These are phyloP conservation scores for Phytophthora rubi DNA, from an alignment of 352 stramenopile genomes.

Conservation along the genomic window DNA sequence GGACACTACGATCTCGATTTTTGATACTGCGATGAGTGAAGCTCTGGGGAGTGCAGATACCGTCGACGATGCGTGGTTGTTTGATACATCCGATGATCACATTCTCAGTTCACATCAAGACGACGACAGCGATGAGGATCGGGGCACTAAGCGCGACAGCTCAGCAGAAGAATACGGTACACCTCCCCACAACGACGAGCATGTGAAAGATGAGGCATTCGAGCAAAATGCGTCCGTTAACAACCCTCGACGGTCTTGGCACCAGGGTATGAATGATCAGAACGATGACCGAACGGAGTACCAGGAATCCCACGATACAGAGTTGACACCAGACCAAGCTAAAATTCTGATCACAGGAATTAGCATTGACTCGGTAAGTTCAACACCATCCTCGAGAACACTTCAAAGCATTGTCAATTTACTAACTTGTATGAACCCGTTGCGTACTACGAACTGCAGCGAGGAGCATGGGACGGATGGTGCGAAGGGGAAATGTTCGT, in stretches of 20 bases:
- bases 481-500: conserved; percentile 33
- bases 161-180: conserved; percentile 11
- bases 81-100: conserved; percentile 26
- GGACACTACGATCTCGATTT: conserved; percentile 38
- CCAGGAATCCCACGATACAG: neutral
- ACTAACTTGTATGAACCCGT: neutral
- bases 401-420: neutral
- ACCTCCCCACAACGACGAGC: neutral
- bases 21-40: conserved; percentile 32
- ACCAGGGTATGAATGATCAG: neutral
- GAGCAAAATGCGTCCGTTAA: conserved; percentile 12
- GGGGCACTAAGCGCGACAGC: conserved; percentile 14
- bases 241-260: conserved; percentile 29
- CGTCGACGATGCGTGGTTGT: conserved; percentile 34
- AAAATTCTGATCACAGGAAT: conserved; percentile 19
- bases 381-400: neutral
- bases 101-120: conserved; percentile 7
- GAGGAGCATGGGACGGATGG: conserved; percentile 35
- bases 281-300: neutral
- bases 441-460: conserved; percentile 9
- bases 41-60: conserved; percentile 27
- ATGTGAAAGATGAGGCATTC: conserved; percentile 9
- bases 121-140: conserved; percentile 25
- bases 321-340: conserved; percentile 10
- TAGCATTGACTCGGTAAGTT: conserved; percentile 28